phyloP scores from a whole-genome alignment of 768 basidiomycete species.

The Russula compacta region DNA sequence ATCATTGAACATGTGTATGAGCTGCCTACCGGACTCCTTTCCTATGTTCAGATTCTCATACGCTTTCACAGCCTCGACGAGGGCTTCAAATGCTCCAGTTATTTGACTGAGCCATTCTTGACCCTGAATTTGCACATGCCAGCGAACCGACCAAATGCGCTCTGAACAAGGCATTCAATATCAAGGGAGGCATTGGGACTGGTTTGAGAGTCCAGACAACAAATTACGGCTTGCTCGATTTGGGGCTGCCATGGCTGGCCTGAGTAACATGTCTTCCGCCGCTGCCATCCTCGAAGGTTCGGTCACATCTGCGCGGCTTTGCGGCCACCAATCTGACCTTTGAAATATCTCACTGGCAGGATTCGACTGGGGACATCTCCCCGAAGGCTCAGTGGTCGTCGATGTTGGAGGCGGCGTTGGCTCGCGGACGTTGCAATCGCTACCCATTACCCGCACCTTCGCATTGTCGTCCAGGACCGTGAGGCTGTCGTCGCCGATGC shows the following conservation, averaged over 20 bases:
- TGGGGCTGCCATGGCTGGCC: constrained; percentile 4
- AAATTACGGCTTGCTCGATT: neutral
- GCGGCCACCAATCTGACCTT: neutral
- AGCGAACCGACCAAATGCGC: neutral
- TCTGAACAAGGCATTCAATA: constrained; percentile 3
- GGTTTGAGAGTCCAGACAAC: constrained; percentile 7
- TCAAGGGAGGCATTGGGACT: neutral
- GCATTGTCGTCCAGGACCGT: constrained; percentile 28
- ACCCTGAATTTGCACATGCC: constrained; percentile 7
- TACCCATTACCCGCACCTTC: constrained; percentile 20
- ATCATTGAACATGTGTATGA: constrained; percentile 15
- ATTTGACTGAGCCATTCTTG: constrained; percentile 22
- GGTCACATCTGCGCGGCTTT: neutral
- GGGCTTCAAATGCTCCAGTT: constrained; percentile 19
- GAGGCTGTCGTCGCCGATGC: constrained; percentile 22
- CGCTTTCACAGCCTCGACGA: neutral
- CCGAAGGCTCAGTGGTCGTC: constrained; percentile 24
- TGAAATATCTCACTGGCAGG: constrained; percentile 18
- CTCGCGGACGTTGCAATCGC: constrained; percentile 22
- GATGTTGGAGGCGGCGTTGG: constrained; percentile 31
- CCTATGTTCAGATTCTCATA: neutral
- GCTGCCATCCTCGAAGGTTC: neutral
- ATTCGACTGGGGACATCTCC: constrained; percentile 25
- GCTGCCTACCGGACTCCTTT: neutral
- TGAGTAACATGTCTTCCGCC: neutral